Base-by-base conservation (phyloP, 257 asterid genomes). In the Euphrasia confusa region DNA sequence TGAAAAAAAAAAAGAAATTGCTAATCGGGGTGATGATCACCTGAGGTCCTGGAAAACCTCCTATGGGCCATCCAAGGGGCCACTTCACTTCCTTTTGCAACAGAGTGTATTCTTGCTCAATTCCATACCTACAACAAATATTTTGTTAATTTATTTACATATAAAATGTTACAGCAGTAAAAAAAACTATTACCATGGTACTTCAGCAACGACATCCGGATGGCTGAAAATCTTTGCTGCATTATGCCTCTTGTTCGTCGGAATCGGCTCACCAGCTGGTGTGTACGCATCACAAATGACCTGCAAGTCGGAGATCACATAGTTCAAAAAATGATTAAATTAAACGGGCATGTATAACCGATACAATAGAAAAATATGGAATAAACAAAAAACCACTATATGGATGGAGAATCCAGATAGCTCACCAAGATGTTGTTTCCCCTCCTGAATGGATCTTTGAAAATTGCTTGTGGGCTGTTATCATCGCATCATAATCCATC, bases 41-140 rank as follows among this genome's bases (percentile, higher is more conserved):
- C 92, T 90, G 97, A 62, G 98, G 95, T 60, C 96, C 95, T 4
- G 96, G 98, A 33, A 27, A 90, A 48, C 98, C 98, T 10, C 98
- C 96, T 10, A 54, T 10, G n/a, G 96, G 96, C 98, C 98, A 90
- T 48, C 98, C 98, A 18, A 90, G 59, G 14, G 98, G 98, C 98
- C 98, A 90, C 53, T 79, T 85, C 12, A 79, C 77, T 27, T 84
- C 81, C 78, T 74, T 90, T 64, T 90, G 82, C 80, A 90, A 54
- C 58, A 90, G 71, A 71, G 98, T 90, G 72, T 90, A 90, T 62
- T 90, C 98, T 82, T 90, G 96, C 80, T 90, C 96, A 47, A 90
- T 85, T 18, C 98, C 98, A 64, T 79, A 90, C 97, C 97, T 90
- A 57, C 45, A 1, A 28, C 13, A 27, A 7, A 21, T 32, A 63